Conservation (phyloP, 2,329 filamentous ascomycete species). For the Iodosphaeria phyllophila region DNA sequence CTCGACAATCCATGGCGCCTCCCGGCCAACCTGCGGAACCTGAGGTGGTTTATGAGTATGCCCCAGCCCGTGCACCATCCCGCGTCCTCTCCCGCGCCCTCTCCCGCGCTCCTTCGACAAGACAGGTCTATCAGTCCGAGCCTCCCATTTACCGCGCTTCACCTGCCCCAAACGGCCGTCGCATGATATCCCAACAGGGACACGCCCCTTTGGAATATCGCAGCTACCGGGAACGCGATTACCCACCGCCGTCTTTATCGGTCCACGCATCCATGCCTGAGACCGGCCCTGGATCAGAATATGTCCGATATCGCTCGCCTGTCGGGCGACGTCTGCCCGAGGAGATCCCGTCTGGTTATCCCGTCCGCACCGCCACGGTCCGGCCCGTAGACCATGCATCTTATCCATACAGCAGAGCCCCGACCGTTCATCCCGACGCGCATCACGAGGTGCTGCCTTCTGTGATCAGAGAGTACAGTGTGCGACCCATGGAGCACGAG, state of each 20-base stretch:
- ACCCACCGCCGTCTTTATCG: too few species aligned
- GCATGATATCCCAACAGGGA: constrained; percentile 45
- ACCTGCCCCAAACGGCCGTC: constrained; percentile 29
- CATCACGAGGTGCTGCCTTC: constrained; percentile 14
- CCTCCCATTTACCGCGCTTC: too few species aligned
- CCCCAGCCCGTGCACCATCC: constrained; percentile 29
- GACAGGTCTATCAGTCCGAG: constrained; percentile 28
- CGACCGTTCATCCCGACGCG: constrained; percentile 19
- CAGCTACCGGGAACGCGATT: constrained; percentile 37
- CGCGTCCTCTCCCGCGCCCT: constrained; percentile 33
- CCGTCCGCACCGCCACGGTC: constrained; percentile 36
- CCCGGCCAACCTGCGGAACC: constrained; percentile 23
- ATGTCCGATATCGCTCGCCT: constrained; percentile 25
- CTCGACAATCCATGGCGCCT: constrained; percentile 34
- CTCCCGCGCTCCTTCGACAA: constrained; percentile 27
- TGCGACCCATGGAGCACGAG: constrained; percentile 13
- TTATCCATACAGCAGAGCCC: constrained; percentile 24
- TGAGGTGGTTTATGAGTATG: constrained; percentile 48
- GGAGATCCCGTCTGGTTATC: constrained; percentile 31
- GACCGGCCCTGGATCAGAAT: constrained; percentile 23
- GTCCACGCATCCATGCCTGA: constrained; percentile 27
- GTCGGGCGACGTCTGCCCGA: constrained; percentile 22
- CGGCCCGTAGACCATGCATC: constrained; percentile 29
- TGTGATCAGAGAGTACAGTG: constrained; percentile 14
- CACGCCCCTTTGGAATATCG: constrained; percentile 31